A percentile compares a stretch with the other conserved stretches of the same genome.
phyloP scores from a whole-genome alignment of 2,329 filamentous ascomycete genomes.

The Paraphaeosphaeria sporulosa region DNA sequence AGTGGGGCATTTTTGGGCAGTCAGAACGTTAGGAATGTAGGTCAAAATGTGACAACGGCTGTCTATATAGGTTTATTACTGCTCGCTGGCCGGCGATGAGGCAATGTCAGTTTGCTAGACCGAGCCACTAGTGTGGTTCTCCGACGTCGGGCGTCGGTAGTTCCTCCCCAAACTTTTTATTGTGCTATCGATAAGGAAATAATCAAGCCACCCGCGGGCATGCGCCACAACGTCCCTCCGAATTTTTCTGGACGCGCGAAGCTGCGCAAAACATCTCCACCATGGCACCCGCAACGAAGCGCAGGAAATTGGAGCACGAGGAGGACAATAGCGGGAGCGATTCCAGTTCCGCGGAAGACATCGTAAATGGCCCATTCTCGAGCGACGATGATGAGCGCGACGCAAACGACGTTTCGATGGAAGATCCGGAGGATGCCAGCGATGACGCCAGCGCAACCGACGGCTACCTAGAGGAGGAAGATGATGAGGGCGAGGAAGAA shows the following conservation, averaged over 20 bases:
- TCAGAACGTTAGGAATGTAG: background rate
- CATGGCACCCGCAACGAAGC: conserved; percentile 53
- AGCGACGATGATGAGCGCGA: conserved; percentile 23
- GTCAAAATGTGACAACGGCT: background rate
- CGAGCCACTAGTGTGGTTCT: conserved; percentile 1
- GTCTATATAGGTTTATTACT: background rate
- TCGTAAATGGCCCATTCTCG: conserved; percentile 19
- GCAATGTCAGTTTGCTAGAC: conserved; percentile 8
- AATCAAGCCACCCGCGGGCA: conserved; percentile 6
- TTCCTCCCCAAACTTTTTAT: conserved; percentile 6
- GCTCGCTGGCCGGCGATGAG: conserved; percentile 6
- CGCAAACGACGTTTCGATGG: conserved; percentile 26
- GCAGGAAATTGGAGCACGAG: conserved; percentile 56
- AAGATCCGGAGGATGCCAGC: conserved; percentile 19
- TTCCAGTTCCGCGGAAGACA: conserved; percentile 33
- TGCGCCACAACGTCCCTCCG: conserved; percentile 1
- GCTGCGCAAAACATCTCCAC: background rate
- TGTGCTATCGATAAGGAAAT: conserved; percentile 9
- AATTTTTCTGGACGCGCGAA: conserved; percentile 10
- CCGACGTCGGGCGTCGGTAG: conserved; percentile 11
- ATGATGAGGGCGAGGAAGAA: conserved; percentile 6
- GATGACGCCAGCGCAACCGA: conserved; percentile 22
- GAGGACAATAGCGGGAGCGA: conserved; percentile 38
- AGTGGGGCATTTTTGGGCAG: conserved; percentile 27
- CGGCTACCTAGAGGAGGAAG: conserved; percentile 22